Conservation (phyloP, 176 grass and related monocot species). For the Saccharum spontaneum region DNA sequence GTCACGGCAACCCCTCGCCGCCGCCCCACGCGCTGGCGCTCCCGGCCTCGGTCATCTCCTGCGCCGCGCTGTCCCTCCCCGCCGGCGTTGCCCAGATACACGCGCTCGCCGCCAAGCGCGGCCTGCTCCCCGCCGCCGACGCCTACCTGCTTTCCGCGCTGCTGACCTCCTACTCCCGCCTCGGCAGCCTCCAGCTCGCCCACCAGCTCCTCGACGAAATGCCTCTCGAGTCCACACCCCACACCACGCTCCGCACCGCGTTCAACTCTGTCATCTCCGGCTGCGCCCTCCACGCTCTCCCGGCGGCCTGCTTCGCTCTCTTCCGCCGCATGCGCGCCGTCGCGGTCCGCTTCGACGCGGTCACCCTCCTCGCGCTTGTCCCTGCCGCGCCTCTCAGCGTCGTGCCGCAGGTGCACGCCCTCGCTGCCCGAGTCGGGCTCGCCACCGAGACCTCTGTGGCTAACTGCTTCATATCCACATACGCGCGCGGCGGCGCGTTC, state of each 20-base stretch:
- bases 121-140: conserved; percentile 49
- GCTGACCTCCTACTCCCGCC: conserved; percentile 52
- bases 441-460: conserved; percentile 29
- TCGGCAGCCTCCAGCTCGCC: conserved; percentile 50
- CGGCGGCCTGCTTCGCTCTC: conserved; percentile 35
- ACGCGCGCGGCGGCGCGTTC: conserved; percentile 39
- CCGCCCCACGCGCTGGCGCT: conserved; percentile 51
- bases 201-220: conserved; percentile 65
- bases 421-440: conserved; percentile 22
- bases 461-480: conserved; percentile 55
- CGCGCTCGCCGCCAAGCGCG: conserved; percentile 49
- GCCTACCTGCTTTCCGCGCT: conserved; percentile 61
- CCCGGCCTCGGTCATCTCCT: conserved; percentile 53
- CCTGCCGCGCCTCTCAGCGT: conserved; percentile 28
- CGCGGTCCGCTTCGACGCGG: conserved; percentile 41
- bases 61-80: conserved; percentile 48
- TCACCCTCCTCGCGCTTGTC: conserved; percentile 60
- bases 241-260: conserved; percentile 41
- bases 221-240: conserved; percentile 27
- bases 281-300: conserved; percentile 38
- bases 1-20: conserved; percentile 27
- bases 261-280: conserved; percentile 78
- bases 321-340: conserved; percentile 53
- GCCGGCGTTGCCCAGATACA: conserved; percentile 47
- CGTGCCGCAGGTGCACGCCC: conserved; percentile 57